These are phyloP conservation scores for Phylloporus sp. DNA, from an alignment of 768 basidiomycete genomes.

Conservation along the genomic window DNA sequence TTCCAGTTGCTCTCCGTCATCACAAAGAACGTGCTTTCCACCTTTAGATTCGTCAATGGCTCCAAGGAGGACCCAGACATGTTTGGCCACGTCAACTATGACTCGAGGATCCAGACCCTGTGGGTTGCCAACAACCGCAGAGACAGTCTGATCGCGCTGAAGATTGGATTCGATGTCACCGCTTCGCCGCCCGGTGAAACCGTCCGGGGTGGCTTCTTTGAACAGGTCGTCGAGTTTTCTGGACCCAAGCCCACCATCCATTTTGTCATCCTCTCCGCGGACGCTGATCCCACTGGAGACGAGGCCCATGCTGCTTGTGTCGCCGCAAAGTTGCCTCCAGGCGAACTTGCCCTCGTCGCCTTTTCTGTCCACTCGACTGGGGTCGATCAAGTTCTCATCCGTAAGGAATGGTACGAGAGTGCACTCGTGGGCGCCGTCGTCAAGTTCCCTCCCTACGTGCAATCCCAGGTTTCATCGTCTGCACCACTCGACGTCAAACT, in stretches of 20 bases:
- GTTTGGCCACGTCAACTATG: constrained; percentile 86
- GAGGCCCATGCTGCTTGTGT: constrained; percentile 82
- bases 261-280: constrained; percentile 82
- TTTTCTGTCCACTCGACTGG: constrained; percentile 89
- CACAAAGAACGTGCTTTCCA: constrained; percentile 68
- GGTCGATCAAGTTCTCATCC: constrained; percentile 82
- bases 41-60: constrained; percentile 72
- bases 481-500: constrained; percentile 22
- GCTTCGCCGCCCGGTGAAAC: constrained; percentile 59
- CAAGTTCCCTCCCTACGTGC: constrained; percentile 55
- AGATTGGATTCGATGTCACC: constrained; percentile 59
- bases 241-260: constrained; percentile 85
- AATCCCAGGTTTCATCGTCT: constrained; percentile 27
- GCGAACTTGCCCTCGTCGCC: constrained; percentile 75
- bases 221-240: constrained; percentile 77
- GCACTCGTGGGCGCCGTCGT: constrained; percentile 51
- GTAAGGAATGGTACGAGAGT: constrained; percentile 80
- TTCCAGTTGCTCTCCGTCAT: constrained; percentile 79
- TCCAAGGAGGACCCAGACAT: constrained; percentile 70
- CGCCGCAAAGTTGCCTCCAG: constrained; percentile 71
- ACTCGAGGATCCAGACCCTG: constrained; percentile 76
- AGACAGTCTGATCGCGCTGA: constrained; percentile 79
- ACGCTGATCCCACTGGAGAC: constrained; percentile 76
- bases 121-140: constrained; percentile 86
- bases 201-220: constrained; percentile 58